Evolutionary conservation across 116 monocot genomes (phyloP).

Genomic region (Posidonia oceanica): DNA sequence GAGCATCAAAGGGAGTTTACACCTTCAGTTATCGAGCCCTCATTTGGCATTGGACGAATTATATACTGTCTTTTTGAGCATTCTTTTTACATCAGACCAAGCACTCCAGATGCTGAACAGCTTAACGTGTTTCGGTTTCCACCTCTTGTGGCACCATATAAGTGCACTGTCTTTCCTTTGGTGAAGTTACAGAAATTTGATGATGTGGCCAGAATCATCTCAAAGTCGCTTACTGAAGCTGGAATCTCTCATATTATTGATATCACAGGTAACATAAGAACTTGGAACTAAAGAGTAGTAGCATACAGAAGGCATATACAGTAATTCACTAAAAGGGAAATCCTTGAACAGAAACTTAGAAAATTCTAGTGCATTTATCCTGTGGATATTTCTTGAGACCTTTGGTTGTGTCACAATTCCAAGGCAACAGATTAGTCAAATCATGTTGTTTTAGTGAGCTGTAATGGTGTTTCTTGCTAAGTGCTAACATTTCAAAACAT

Average conservation of each 20-base stretch:
- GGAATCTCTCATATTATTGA: slow-evolving; percentile 92
- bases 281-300: neutral
- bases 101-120: slow-evolving; percentile 71
- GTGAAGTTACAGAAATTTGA: slow-evolving; percentile 72
- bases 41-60: slow-evolving; percentile 95
- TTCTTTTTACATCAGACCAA: slow-evolving; percentile 74
- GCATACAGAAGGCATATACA: neutral
- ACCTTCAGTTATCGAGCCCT: slow-evolving; percentile 92
- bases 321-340: no score
- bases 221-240: slow-evolving; percentile 51
- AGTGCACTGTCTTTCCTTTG: slow-evolving; percentile 92
- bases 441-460: no score
- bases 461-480: no score
- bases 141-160: slow-evolving; percentile 77
- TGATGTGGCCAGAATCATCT: slow-evolving; percentile 65
- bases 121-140: slow-evolving; percentile 87
- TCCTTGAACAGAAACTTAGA: no score
- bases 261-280: slow-evolving; percentile 60
- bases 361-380: neutral
- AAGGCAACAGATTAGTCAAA: no score
- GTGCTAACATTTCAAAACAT: no score
- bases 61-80: slow-evolving; percentile 97
- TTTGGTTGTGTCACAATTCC: no score
- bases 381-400: neutral
- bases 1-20: slow-evolving; percentile 95